Conservation (phyloP, 1,284 basidiomycete species). For the Sutorius eximius region DNA sequence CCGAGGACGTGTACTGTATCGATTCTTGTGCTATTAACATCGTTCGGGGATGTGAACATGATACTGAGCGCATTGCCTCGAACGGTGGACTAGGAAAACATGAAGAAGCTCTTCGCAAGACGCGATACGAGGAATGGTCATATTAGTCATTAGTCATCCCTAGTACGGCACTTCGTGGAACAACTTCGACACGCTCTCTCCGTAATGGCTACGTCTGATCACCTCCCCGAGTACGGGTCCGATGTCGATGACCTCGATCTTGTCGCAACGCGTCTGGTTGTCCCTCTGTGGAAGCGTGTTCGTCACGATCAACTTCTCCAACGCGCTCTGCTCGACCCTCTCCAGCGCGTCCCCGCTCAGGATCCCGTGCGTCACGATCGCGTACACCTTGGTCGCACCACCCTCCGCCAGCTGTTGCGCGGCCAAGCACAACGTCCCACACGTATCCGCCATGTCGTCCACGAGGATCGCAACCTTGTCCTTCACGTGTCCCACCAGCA, state of each 20-base stretch:
- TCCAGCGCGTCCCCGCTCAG: conserved; percentile 86
- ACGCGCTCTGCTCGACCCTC: conserved; percentile 67
- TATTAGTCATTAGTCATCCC: conserved; percentile 28
- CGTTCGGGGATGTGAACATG: conserved; percentile 61
- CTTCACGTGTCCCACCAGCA: conserved; percentile 92
- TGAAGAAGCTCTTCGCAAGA: conserved; percentile 16
- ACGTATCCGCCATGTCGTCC: conserved; percentile 99
- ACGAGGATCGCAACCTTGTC: conserved; percentile 97
- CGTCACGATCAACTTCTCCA: conserved; percentile 97
- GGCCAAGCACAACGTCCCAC: conserved; percentile 94
- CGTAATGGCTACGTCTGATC: conserved; percentile 88
- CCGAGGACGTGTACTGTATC: conserved; percentile 64
- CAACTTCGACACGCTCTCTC: conserved; percentile 79
- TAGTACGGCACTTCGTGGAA: conserved; percentile 86
- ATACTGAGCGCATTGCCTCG: conserved; percentile 57
- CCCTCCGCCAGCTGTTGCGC: conserved; percentile 89
- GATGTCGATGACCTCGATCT: conserved; percentile 97
- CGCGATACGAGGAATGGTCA: conserved; percentile 2
- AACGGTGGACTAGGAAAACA: conserved; percentile 30
- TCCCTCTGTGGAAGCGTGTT: conserved; percentile 94
- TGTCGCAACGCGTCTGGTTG: conserved; percentile 75
- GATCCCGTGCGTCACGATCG: conserved; percentile 97
- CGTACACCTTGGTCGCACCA: conserved; percentile 85
- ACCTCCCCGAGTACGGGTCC: conserved; percentile 96
- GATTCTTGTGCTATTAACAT: conserved; percentile 40